Conservation (phyloP, 2,329 filamentous ascomycete species). For the Fusarium albosuccineum region DNA sequence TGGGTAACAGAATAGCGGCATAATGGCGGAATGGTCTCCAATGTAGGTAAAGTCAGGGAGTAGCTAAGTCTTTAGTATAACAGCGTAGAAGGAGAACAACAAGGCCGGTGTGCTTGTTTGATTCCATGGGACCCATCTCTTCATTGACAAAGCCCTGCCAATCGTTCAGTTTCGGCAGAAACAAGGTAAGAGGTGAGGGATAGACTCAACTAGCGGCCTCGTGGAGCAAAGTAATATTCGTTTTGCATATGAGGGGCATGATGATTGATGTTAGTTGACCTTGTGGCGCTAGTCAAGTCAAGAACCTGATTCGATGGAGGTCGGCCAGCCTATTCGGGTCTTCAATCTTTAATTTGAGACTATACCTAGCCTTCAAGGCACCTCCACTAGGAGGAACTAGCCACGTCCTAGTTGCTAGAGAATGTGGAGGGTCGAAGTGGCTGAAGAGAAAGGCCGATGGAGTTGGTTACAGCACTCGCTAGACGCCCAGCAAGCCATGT, state of each 20-base stretch:
- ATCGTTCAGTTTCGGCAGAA: neutral
- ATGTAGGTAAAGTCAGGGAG: too few species aligned
- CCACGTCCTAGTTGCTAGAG: neutral
- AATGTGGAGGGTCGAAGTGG: neutral
- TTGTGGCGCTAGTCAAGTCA: neutral
- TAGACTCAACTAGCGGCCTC: neutral
- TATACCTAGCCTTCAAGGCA: too few species aligned
- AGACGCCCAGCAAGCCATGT: neutral
- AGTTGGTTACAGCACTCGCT: neutral
- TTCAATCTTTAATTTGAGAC: neutral
- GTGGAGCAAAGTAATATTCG: neutral
- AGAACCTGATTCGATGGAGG: neutral
- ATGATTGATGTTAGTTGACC: neutral
- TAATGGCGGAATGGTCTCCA: neutral
- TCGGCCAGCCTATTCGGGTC: too few species aligned
- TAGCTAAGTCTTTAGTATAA: too few species aligned
- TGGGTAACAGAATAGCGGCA: neutral
- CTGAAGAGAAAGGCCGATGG: neutral
- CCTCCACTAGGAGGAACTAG: too few species aligned
- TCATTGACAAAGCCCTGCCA: neutral
- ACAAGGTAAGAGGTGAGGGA: neutral
- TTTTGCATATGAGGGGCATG: neutral
- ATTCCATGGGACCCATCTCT: neutral
- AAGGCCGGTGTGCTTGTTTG: too few species aligned
- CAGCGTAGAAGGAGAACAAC: neutral